These are phyloP conservation scores for Butyriboletus appendiculatus DNA, from an alignment of 1,284 basidiomycete species.

Conservation along the genomic window DNA sequence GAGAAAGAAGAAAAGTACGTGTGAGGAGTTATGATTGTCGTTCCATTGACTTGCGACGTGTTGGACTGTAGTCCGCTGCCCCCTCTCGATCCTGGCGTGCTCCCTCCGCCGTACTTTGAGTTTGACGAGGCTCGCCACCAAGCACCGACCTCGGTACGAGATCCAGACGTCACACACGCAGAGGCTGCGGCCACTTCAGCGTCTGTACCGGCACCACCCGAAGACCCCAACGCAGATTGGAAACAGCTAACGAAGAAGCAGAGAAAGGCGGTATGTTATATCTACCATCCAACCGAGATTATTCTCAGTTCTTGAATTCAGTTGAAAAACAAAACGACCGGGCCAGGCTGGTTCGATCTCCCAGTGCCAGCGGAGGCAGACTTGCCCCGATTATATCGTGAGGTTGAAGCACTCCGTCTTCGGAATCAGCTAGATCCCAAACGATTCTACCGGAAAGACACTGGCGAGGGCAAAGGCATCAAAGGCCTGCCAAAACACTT, in stretches of 20 bases:
- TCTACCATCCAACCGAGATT: neutral
- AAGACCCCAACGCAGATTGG: constrained; percentile 58
- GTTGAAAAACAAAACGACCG: constrained; percentile 76
- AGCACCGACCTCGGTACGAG: constrained; percentile 50
- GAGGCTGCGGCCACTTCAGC: constrained; percentile 48
- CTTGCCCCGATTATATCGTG: constrained; percentile 82
- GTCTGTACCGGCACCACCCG: constrained; percentile 54
- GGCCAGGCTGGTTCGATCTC: constrained; percentile 89
- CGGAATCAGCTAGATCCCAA: constrained; percentile 96
- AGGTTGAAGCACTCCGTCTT: constrained; percentile 91
- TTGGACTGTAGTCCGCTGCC: constrained; percentile 56
- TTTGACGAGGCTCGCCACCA: constrained; percentile 45
- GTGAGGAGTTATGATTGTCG: constrained; percentile 3
- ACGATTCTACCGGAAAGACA: constrained; percentile 87
- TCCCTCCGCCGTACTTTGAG: constrained; percentile 64
- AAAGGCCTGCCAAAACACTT: constrained; percentile 89
- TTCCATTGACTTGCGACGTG: constrained; percentile 8
- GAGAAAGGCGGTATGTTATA: constrained; percentile 57
- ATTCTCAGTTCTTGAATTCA: constrained; percentile 29
- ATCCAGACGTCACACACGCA: constrained; percentile 59
- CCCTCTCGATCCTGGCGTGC: constrained; percentile 58
- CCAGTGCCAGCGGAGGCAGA: constrained; percentile 83
- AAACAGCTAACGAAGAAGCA: constrained; percentile 68
- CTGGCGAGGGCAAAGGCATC: constrained; percentile 82
- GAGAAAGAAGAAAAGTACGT: constrained; percentile 41